Conservation (phyloP, 108 stramenopile genomes). For the Hondaea fermentalgiana region DNA sequence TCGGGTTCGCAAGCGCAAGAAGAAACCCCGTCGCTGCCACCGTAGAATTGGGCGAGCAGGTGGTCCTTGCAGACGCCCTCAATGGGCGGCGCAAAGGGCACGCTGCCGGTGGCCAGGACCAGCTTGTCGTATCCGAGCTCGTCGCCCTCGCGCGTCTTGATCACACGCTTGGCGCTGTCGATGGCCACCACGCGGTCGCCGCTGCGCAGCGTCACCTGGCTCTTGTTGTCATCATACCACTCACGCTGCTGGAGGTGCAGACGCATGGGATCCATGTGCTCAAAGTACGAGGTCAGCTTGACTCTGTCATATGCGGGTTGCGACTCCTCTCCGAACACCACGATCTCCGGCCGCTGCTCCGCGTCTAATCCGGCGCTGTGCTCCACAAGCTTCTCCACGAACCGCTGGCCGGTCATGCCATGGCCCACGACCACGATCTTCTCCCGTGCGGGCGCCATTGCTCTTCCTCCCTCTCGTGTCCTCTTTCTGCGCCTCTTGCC, state of each 20-base stretch:
- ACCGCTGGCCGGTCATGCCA: constrained; percentile 85
- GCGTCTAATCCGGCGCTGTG: constrained; percentile 24
- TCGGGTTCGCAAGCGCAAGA: constrained; percentile 20
- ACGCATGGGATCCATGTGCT: constrained; percentile 66
- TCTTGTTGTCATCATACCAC: constrained; percentile 76
- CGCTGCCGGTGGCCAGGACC: constrained; percentile 83
- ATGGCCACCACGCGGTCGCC: constrained; percentile 70
- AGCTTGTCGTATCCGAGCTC: constrained; percentile 68
- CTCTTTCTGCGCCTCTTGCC: too few relatives aligned
- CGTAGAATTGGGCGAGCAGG: not conserved
- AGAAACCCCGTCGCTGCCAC: not conserved
- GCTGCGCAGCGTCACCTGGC: constrained; percentile 68
- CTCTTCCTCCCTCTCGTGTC: too few relatives aligned
- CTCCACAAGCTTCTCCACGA: constrained; percentile 77
- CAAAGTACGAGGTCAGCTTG: constrained; percentile 80
- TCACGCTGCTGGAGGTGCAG: constrained; percentile 70
- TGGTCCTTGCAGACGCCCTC: constrained; percentile 51
- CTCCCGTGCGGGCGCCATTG: not conserved
- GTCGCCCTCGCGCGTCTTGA: constrained; percentile 57
- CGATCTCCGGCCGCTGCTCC: constrained; percentile 37
- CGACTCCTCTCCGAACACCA: constrained; percentile 82
- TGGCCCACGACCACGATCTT: constrained; percentile 69
- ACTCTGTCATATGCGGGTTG: constrained; percentile 85
- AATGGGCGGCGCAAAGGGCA: constrained; percentile 84
- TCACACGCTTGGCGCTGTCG: constrained; percentile 57